Conservation (phyloP, 2,329 filamentous ascomycete species). For the Nothophoma quercina region DNA sequence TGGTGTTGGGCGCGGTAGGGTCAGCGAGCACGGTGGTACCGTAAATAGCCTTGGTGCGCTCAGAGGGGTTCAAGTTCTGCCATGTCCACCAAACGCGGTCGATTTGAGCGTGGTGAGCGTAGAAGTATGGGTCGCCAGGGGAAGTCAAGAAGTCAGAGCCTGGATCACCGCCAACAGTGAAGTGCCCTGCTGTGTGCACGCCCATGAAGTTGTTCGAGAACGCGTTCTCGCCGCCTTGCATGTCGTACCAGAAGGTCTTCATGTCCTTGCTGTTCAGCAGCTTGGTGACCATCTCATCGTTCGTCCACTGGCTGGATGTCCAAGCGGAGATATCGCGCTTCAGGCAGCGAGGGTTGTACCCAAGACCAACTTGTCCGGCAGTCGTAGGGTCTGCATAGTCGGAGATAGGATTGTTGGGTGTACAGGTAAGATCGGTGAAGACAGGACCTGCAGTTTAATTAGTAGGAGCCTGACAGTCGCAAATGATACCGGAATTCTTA, state of each 20-base stretch:
- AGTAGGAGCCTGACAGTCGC: too few species aligned
- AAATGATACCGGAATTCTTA: too few species aligned
- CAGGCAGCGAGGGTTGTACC: slow-evolving; percentile 46
- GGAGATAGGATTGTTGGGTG: slow-evolving; percentile 33
- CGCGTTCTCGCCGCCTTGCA: slow-evolving; percentile 46
- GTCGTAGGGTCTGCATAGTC: slow-evolving; percentile 36
- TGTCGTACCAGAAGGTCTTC: slow-evolving; percentile 48
- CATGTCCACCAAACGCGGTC: slow-evolving; percentile 60
- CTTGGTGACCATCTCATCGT: slow-evolving; percentile 36
- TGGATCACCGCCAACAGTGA: slow-evolving; percentile 53
- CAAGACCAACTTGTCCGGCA: slow-evolving; percentile 26
- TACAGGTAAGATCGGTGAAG: slow-evolving; percentile 43
- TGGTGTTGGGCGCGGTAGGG: slow-evolving; percentile 54
- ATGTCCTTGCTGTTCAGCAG: slow-evolving; percentile 40
- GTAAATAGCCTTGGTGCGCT: slow-evolving; percentile 50
- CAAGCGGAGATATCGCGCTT: slow-evolving; percentile 46
- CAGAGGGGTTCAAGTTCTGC: slow-evolving; percentile 54
- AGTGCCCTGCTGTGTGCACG: slow-evolving; percentile 57
- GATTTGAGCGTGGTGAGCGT: slow-evolving; percentile 50
- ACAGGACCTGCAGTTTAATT: too few species aligned
- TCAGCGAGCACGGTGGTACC: slow-evolving; percentile 55
- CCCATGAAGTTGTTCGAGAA: slow-evolving; percentile 43
- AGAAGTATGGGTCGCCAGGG: slow-evolving; percentile 34
- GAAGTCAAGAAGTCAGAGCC: slow-evolving; percentile 56
- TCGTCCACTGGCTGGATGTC: slow-evolving; percentile 36